phyloP scores from a whole-genome alignment of 2,329 filamentous ascomycete species.

The Colletotrichum acutatum region DNA sequence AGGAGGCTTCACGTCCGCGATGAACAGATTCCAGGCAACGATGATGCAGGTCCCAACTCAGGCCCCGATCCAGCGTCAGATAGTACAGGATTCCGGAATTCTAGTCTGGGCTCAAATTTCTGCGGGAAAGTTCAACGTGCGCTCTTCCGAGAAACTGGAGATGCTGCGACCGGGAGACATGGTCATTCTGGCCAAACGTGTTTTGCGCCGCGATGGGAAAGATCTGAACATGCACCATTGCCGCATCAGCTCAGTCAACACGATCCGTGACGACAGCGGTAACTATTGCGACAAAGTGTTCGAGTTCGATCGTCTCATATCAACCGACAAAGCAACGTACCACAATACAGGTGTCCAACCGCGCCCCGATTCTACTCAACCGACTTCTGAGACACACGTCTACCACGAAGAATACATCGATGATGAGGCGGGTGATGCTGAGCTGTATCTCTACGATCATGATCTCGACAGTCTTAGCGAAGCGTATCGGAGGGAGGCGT shows the following conservation, averaged over 20 bases:
- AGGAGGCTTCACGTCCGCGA: too few relatives aligned
- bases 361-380: too few relatives aligned
- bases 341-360: too few relatives aligned
- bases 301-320: constrained; percentile 19
- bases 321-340: not conserved
- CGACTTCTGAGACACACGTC: not conserved
- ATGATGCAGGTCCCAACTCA: too few relatives aligned
- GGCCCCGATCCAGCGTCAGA: not conserved
- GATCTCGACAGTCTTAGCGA: constrained; percentile 67
- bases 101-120: constrained; percentile 14
- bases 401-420: not conserved
- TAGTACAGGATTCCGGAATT: constrained; percentile 10
- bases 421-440: constrained; percentile 20
- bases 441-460: constrained; percentile 57
- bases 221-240: constrained; percentile 27
- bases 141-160: constrained; percentile 33
- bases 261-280: constrained; percentile 44
- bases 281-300: constrained; percentile 38
- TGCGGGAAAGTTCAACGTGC: constrained; percentile 40
- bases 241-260: constrained; percentile 22
- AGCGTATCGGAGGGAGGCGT: constrained; percentile 59
- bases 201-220: not conserved
- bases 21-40: too few relatives aligned
- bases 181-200: constrained; percentile 19
- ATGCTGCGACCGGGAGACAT: constrained; percentile 23